Conservation (phyloP, 83 land plant species). For the Isoetes engelmannii region DNA sequence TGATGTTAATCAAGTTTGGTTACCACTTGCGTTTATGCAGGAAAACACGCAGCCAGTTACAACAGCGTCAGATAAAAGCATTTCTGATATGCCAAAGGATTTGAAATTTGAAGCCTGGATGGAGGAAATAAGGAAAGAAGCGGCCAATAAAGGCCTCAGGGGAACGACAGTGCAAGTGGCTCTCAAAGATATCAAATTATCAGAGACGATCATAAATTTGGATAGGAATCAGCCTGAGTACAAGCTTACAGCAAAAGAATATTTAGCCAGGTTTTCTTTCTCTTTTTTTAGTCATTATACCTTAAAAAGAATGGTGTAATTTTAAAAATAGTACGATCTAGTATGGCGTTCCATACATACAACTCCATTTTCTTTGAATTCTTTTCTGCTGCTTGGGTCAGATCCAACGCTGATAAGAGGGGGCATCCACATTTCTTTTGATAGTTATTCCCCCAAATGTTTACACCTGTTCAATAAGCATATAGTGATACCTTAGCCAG, state of each 20-base stretch:
- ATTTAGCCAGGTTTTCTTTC: conserved; percentile 21
- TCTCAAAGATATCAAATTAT: conserved; percentile 16
- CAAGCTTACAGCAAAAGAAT: conserved; percentile 25
- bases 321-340: neutral
- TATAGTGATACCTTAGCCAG: too few relatives aligned
- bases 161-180: conserved; percentile 15
- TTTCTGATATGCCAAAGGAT: too few relatives aligned
- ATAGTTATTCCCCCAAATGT: too few relatives aligned
- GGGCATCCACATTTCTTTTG: too few relatives aligned
- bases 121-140: conserved; percentile 17
- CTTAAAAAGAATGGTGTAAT: neutral
- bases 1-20: too few relatives aligned
- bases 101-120: conserved; percentile 7
- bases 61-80: too few relatives aligned
- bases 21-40: too few relatives aligned
- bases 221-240: conserved; percentile 21
- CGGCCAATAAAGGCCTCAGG: conserved; percentile 12
- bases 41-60: too few relatives aligned
- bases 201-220: conserved; percentile 5
- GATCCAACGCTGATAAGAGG: too few relatives aligned
- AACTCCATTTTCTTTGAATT: neutral
- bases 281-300: neutral
- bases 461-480: too few relatives aligned
- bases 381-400: neutral
- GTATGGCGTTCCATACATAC: too few relatives aligned